These are phyloP conservation scores for Solanum corneliomulleri DNA, from an alignment of 257 asterid species.

Conservation along the genomic window DNA sequence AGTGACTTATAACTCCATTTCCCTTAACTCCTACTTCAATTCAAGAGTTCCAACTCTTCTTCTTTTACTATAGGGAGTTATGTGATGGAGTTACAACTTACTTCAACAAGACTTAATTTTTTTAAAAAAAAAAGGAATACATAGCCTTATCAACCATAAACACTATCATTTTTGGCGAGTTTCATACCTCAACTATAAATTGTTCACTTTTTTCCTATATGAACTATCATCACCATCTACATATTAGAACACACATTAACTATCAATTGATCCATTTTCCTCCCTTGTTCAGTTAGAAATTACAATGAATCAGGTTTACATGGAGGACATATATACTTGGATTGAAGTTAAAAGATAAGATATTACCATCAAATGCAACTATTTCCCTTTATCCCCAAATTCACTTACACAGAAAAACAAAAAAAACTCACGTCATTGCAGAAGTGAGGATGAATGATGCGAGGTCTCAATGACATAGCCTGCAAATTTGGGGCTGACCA, in stretches of 20 bases:
- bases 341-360: background rate
- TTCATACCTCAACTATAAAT: too few species aligned
- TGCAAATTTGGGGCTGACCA: slow-evolving; percentile 29
- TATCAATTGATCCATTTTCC: background rate
- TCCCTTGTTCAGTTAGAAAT: background rate
- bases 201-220: background rate
- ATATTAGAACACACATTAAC: background rate
- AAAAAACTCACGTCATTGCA: slow-evolving; percentile 17
- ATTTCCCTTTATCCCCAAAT: background rate
- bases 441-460: slow-evolving; percentile 18
- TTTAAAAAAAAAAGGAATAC: background rate
- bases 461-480: slow-evolving; percentile 18
- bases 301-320: background rate
- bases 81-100: background rate
- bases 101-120: background rate
- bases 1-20: background rate
- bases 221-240: background rate
- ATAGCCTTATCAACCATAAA: background rate
- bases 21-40: background rate
- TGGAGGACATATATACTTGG: background rate
- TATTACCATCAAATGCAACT: background rate
- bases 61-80: background rate
- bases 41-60: background rate
- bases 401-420: background rate
- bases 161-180: too few species aligned